Conservation (phyloP, 192 early-diverging fungal species). For the Endogone sp. region DNA sequence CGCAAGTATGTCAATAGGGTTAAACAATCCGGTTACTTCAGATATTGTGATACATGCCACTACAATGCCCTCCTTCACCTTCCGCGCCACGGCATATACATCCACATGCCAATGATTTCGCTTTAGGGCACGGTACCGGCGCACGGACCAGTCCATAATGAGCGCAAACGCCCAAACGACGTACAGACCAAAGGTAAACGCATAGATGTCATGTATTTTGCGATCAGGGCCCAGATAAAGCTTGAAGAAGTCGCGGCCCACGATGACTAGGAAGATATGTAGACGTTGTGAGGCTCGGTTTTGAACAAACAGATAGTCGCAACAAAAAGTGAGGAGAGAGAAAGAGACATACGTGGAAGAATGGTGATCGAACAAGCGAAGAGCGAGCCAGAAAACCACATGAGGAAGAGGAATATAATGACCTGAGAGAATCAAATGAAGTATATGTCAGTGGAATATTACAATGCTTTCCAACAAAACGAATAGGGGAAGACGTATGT, state of each 20-base stretch:
- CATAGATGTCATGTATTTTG: conserved; percentile 75
- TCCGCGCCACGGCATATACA: conserved; percentile 1
- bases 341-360: conserved; percentile 34
- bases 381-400: conserved; percentile 48
- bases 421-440: no score
- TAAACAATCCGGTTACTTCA: neutral
- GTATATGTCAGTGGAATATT: no score
- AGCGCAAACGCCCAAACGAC: conserved; percentile 27
- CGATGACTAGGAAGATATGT: conserved; percentile 42
- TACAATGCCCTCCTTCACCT: conserved; percentile 10
- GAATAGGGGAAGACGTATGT: neutral
- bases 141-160: conserved; percentile 27
- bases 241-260: conserved; percentile 51
- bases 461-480: no score
- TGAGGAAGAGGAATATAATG: conserved; percentile 45
- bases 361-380: conserved; percentile 46
- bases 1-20: no score
- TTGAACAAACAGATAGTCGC: neutral
- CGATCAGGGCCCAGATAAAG: conserved; percentile 41
- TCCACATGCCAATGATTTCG: conserved; percentile 9
- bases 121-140: conserved; percentile 8
- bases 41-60: conserved; percentile 16
- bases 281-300: neutral
- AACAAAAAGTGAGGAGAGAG: no score
- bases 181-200: conserved; percentile 68